A percentile compares a stretch with the other conserved stretches of the same genome.
These are phyloP conservation scores for Eucalyptus regnans DNA, from an alignment of 345 rosid species.

Conservation along the genomic window DNA sequence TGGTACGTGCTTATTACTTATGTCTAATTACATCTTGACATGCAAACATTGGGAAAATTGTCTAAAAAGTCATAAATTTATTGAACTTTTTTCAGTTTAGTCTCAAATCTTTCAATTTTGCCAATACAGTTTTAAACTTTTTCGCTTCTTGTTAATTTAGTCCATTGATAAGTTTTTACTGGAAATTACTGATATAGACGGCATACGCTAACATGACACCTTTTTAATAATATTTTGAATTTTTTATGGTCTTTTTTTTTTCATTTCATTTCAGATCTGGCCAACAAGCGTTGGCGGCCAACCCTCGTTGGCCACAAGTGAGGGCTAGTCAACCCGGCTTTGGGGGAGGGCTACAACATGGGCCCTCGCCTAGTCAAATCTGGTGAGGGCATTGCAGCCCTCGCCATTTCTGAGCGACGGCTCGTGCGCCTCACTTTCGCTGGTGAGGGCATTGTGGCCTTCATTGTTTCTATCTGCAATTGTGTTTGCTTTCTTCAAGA, in stretches of 20 bases:
- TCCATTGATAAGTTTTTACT: rapidly evolving
- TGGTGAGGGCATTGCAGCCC: too few species aligned
- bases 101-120: rapidly evolving
- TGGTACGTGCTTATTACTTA: neutral
- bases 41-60: rapidly evolving
- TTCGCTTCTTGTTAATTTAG: too few species aligned
- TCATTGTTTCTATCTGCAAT: too few species aligned
- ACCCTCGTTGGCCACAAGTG: rapidly evolving
- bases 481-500: too few species aligned
- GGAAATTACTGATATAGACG: rapidly evolving
- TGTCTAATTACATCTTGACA: neutral
- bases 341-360: too few species aligned
- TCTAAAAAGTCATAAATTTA: rapidly evolving
- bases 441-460: too few species aligned
- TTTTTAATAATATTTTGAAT: too few species aligned
- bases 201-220: rapidly evolving
- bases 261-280: too few species aligned
- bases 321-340: too few species aligned
- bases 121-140: rapidly evolving
- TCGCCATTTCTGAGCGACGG: rapidly evolving
- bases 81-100: rapidly evolving
- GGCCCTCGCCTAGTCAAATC: too few species aligned
- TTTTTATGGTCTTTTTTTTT: too few species aligned
- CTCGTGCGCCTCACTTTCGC: rapidly evolving
- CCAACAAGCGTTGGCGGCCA: too few species aligned